Evolutionary conservation across 2,329 filamentous ascomycete genomes (phyloP).

Genomic region (Fusarium sterilihyphosum): DNA sequence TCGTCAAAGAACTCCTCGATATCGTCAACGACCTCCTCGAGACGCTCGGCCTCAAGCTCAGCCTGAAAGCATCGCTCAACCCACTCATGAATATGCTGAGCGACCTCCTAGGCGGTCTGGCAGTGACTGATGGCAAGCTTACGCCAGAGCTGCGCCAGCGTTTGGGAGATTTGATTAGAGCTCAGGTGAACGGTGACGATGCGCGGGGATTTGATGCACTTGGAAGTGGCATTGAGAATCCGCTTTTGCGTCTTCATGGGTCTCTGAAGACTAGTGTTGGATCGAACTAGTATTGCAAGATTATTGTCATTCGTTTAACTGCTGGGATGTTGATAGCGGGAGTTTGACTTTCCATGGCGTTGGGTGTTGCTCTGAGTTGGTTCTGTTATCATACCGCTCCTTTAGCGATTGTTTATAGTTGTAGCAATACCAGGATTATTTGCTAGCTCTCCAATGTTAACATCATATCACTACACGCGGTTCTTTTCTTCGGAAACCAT

Average conservation of each 20-base stretch:
- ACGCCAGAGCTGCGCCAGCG: background rate
- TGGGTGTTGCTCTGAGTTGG: background rate
- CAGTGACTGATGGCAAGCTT: background rate
- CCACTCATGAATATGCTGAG: constrained; percentile 12
- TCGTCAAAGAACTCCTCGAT: background rate
- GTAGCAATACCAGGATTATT: background rate
- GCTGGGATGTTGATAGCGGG: background rate
- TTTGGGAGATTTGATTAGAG: background rate
- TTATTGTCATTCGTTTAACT: background rate
- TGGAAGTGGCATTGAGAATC: constrained; percentile 1
- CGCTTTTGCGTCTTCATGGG: background rate
- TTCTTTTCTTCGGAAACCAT: background rate
- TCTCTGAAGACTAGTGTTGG: background rate
- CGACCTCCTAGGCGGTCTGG: background rate
- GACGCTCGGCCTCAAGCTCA: background rate
- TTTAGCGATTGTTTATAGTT: background rate
- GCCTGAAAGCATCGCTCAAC: constrained; percentile 1
- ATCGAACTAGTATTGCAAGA: background rate
- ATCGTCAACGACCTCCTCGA: background rate
- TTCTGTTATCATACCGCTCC: background rate
- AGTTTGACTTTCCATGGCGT: background rate
- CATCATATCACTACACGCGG: background rate
- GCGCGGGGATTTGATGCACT: background rate
- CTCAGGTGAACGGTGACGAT: background rate
- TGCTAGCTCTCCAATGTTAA: background rate